These are phyloP conservation scores for Helicocarpus griseus DNA, from an alignment of 2,329 filamentous ascomycete species.

Conservation along the genomic window DNA sequence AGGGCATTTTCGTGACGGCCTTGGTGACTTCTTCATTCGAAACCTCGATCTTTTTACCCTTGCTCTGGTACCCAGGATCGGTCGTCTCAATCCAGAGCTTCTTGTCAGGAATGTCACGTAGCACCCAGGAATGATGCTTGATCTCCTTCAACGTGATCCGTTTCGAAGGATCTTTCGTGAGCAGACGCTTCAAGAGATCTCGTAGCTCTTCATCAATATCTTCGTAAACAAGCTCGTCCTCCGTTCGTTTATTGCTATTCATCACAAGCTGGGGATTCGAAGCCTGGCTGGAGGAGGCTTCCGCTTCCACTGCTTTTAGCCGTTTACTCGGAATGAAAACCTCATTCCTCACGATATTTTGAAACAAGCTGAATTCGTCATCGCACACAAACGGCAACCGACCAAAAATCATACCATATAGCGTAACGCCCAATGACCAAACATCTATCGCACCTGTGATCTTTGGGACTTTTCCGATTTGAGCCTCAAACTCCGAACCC, in stretches of 20 bases:
- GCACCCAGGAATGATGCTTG: conserved; percentile 87
- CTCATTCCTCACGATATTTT: conserved; percentile 83
- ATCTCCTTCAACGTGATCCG: conserved; percentile 85
- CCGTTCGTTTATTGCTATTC: conserved; percentile 59
- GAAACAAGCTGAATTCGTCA: conserved; percentile 86
- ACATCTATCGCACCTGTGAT: conserved; percentile 93
- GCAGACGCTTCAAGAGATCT: conserved; percentile 68
- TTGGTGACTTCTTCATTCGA: conserved; percentile 82
- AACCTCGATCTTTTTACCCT: conserved; percentile 81
- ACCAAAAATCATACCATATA: conserved; percentile 91
- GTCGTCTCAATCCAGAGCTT: conserved; percentile 86
- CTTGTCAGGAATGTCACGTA: conserved; percentile 65
- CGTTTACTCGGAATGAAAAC: conserved; percentile 77
- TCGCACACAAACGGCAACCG: conserved; percentile 88
- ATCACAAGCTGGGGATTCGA: conserved; percentile 43
- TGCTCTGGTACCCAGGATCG: conserved; percentile 66
- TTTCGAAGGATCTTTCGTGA: conserved; percentile 80
- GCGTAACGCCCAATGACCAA: conserved; percentile 91
- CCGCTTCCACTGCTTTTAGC: conserved; percentile 57
- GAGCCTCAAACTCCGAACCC: conserved; percentile 50
- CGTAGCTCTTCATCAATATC: conserved; percentile 69
- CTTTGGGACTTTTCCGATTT: conserved; percentile 52
- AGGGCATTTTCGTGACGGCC: conserved; percentile 80
- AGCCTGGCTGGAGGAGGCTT: conserved; percentile 35
- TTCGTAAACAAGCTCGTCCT: conserved; percentile 75